Percentiles rank a stretch among this genome's conserved stretches.
Evolutionary conservation across 495 filamentous ascomycete species (phyloP).

Genomic region (Hyaloscypha variabilis): DNA sequence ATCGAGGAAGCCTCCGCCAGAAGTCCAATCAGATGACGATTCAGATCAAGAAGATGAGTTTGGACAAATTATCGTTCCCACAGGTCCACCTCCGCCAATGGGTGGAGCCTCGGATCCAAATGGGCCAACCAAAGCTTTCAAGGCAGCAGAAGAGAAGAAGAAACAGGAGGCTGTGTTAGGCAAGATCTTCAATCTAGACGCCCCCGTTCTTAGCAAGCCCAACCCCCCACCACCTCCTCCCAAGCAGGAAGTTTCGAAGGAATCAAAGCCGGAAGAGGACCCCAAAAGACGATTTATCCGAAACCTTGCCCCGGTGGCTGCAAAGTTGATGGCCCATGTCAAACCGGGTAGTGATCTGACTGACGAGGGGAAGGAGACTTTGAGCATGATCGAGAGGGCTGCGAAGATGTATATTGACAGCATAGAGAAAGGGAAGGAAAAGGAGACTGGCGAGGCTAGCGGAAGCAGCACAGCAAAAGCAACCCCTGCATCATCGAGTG

Average conservation of each 20-base stretch:
- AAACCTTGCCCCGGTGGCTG: slow-evolving; percentile 41
- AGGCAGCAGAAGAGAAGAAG: slow-evolving; percentile 50
- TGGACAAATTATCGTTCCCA: slow-evolving; percentile 22
- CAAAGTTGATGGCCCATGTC: slow-evolving; percentile 38
- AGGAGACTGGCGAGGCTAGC: slow-evolving; percentile 6
- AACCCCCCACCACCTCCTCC: slow-evolving; percentile 17
- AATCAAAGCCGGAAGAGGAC: slow-evolving; percentile 28
- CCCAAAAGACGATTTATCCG: slow-evolving; percentile 43
- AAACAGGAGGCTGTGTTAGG: slow-evolving; percentile 57
- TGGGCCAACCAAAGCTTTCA: slow-evolving; percentile 39
- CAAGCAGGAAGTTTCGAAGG: background rate
- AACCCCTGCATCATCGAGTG: slow-evolving; percentile 18
- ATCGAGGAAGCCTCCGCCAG: slow-evolving; percentile 52
- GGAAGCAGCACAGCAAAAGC: slow-evolving; percentile 22
- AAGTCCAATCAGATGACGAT: slow-evolving; percentile 50
- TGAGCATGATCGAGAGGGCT: slow-evolving; percentile 47
- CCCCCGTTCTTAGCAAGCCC: slow-evolving; percentile 33
- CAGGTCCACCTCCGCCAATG: slow-evolving; percentile 16
- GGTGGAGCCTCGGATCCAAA: slow-evolving; percentile 4
- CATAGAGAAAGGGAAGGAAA: slow-evolving; percentile 31
- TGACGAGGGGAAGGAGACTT: slow-evolving; percentile 37
- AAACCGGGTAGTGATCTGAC: slow-evolving; percentile 34
- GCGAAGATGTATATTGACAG: slow-evolving; percentile 45
- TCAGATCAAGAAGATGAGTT: slow-evolving; percentile 48
- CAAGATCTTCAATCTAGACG: slow-evolving; percentile 54